Evolutionary conservation across 495 filamentous ascomycete species (phyloP), one percentile per base, ranked within the genome.

Genomic region (Podospora conica): DNA sequence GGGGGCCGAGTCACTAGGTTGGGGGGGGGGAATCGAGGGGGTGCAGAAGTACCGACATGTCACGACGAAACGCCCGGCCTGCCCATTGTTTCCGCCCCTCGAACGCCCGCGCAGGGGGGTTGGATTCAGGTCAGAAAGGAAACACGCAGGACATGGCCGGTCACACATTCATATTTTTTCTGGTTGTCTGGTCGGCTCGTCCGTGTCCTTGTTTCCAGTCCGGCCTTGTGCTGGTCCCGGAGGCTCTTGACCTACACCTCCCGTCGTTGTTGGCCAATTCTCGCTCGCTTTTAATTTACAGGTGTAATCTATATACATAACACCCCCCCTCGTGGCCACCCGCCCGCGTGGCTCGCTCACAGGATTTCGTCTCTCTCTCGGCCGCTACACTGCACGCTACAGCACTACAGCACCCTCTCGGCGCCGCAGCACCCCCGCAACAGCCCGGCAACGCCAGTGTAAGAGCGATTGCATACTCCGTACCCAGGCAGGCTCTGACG

Each of bases 1-100:
- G 60, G 20, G n/a, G 54, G 11, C 60, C 60, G 8, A 61, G 21
- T 23, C 31, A 6, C 54, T 58, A 28, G 20, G 21, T 54, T n/a
- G 48, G 23, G 23, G n/a, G 23, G 9, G 53, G 53, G 61, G 53
- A 24, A 21, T n/a, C 31, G 48, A 63, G 61, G 61, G 61, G 63
- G 67, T 60, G 63, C 63, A 27, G 66, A 62, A 65, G 66, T 65
- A 68, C 66, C 66, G 63, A 68, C 58, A 68, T 68, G 66, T 68
- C 63, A 65, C 66, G 62, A 68, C 53, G 63, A 65, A 54, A 65
- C 63, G 58, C 62, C 66, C 57, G 57, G 57, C 53, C 66, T 54
- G 53, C 28, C 55, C 62, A 68, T 56, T 66, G 58, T 66, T 66
- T 66, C 64, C 40, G 64, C 58, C 40, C 40, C 40, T n/a, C 18